A percentile compares a stretch with the other conserved stretches of the same genome.
Evolutionary conservation across 75 land plant species (phyloP).

Genomic region (Selaginella moellendorffii): DNA sequence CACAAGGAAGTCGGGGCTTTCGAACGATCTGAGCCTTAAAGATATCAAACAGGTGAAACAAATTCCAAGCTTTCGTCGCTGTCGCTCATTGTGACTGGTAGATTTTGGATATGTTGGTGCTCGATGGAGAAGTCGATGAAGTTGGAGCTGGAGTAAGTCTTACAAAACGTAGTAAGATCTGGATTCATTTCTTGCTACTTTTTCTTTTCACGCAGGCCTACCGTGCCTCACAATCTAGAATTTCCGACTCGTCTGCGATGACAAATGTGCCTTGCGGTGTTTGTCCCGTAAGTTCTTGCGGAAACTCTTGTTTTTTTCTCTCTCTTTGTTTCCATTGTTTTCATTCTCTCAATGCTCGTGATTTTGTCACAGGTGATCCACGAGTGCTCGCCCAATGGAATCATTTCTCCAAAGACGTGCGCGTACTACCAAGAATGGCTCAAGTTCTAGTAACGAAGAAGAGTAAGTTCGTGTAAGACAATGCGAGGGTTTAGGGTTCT

Average conservation of each 20-base stretch:
- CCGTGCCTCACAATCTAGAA: constrained; percentile 27
- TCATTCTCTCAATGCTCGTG: neutral
- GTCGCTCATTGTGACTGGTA: constrained; percentile 11
- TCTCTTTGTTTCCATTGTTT: neutral
- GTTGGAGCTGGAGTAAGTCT: constrained; percentile 33
- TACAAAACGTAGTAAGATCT: no score
- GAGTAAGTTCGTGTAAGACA: neutral
- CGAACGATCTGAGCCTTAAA: constrained; percentile 23
- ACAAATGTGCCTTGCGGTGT: constrained; percentile 86
- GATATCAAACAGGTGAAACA: constrained; percentile 41
- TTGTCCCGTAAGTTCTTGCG: constrained; percentile 38
- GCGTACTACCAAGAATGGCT: constrained; percentile 67
- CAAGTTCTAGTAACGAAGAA: constrained; percentile 25
- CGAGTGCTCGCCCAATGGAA: constrained; percentile 62
- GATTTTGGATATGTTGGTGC: constrained; percentile 36
- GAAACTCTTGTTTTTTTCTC: neutral
- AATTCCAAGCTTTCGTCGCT: no score
- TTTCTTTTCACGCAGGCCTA: constrained; percentile 25
- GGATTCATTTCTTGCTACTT: no score
- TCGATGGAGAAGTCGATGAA: constrained; percentile 52
- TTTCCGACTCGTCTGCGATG: constrained; percentile 39
- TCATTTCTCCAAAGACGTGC: constrained; percentile 67
- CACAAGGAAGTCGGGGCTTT: constrained; percentile 24
- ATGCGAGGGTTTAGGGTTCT: no score
- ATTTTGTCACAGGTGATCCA: constrained; percentile 25